Evolutionary conservation across 2,329 filamentous ascomycete genomes (phyloP).

Genomic region (Epichloe festucae): DNA sequence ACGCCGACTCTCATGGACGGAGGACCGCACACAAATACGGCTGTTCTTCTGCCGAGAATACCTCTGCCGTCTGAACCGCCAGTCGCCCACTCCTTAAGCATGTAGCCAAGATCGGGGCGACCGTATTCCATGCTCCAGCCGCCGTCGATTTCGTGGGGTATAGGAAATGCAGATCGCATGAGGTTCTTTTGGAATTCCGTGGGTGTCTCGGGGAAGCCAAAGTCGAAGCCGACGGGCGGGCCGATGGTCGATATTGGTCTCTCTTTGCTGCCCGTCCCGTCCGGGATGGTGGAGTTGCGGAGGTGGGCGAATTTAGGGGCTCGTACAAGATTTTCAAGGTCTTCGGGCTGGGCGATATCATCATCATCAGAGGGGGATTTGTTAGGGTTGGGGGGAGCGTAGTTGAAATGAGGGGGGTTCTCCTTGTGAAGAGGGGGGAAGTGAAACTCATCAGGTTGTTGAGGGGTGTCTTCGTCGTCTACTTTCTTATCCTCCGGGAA

Average conservation of each 20-base stretch:
- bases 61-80: constrained; percentile 53
- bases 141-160: constrained; percentile 53
- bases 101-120: constrained; percentile 73
- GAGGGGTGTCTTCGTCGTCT: constrained; percentile 9
- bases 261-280: constrained; percentile 12
- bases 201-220: constrained; percentile 73
- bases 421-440: constrained; percentile 42
- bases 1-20: constrained; percentile 79
- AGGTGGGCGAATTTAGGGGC: constrained; percentile 46
- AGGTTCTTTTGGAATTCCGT: constrained; percentile 80
- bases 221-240: constrained; percentile 54
- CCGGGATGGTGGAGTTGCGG: constrained; percentile 30
- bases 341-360: constrained; percentile 8
- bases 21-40: constrained; percentile 88
- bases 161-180: constrained; percentile 79
- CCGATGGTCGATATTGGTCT: constrained; percentile 45
- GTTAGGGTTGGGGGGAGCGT: constrained; percentile 28
- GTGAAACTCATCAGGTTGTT: constrained; percentile 34
- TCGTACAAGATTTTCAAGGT: constrained; percentile 20
- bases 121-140: constrained; percentile 92
- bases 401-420: constrained; percentile 47
- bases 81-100: constrained; percentile 70
- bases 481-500: constrained; percentile 31
- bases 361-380: constrained; percentile 9
- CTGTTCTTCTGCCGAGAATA: constrained; percentile 66